Evolutionary conservation across 2,329 filamentous ascomycete species (phyloP).

Genomic region (Epichloe coenophiala): DNA sequence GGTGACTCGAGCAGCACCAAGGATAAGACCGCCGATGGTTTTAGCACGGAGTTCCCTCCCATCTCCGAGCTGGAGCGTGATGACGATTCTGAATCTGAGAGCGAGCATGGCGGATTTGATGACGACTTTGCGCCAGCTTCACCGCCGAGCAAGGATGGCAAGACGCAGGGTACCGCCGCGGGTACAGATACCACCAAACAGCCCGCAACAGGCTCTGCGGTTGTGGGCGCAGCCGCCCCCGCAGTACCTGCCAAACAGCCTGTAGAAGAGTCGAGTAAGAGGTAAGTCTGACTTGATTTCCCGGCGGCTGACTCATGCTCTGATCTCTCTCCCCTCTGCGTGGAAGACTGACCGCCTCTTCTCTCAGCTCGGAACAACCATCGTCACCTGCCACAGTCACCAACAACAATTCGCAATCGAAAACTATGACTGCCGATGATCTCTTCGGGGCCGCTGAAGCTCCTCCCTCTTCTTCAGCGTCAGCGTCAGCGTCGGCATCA

Average conservation of each 20-base stretch:
- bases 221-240: constrained; percentile 5
- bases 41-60: constrained; percentile 77
- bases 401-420: constrained; percentile 14
- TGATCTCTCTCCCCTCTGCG: no score
- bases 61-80: constrained; percentile 77
- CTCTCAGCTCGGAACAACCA: constrained; percentile 15
- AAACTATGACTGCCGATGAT: constrained; percentile 22
- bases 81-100: constrained; percentile 70
- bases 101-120: constrained; percentile 73
- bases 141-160: constrained; percentile 22
- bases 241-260: constrained; percentile 14
- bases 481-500: background rate
- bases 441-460: constrained; percentile 25
- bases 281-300: constrained; percentile 10
- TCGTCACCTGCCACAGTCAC: constrained; percentile 20
- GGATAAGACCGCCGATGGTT: constrained; percentile 34
- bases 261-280: constrained; percentile 11
- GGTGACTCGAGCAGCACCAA: constrained; percentile 21
- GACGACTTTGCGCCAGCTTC: constrained; percentile 74
- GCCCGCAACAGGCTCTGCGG: background rate
- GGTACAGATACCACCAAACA: constrained; percentile 1
- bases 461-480: background rate
- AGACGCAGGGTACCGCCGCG: constrained; percentile 5
- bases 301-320: no score
- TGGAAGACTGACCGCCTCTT: background rate